phyloP scores from a whole-genome alignment of 2,329 filamentous ascomycete genomes.

The Trichoderma cornu-damae region DNA sequence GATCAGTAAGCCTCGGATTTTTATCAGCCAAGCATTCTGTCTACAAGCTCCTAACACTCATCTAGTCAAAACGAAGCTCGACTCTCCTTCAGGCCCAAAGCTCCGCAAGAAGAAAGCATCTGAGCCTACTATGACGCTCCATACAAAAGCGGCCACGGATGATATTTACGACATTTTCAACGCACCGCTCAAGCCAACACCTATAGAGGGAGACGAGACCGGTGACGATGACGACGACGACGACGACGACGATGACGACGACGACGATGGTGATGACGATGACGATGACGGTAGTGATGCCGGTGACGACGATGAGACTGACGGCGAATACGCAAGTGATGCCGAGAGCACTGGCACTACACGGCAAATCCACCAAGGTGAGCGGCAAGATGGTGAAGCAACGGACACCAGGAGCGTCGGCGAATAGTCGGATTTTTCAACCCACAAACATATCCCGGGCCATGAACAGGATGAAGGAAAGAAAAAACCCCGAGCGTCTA shows the following conservation, averaged over 20 bases:
- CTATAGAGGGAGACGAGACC: conserved; percentile 36
- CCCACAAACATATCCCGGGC: conserved; percentile 61
- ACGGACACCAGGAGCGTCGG: conserved; percentile 61
- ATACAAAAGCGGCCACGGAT: conserved; percentile 90
- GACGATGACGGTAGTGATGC: too few species aligned
- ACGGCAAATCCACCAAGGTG: conserved; percentile 52
- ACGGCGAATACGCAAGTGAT: conserved; percentile 75
- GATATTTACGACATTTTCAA: conserved; percentile 98
- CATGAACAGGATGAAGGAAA: conserved; percentile 19
- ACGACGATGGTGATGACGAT: neutral
- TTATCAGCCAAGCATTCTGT: neutral
- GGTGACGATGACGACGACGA: conserved; percentile 27
- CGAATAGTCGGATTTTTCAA: conserved; percentile 86
- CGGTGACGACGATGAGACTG: conserved; percentile 65
- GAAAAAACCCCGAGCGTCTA: conserved; percentile 36
- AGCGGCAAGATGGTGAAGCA: conserved; percentile 44
- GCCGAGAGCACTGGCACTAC: conserved; percentile 80
- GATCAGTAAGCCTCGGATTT: conserved; percentile 60
- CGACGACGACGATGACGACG: neutral
- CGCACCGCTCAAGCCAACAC: conserved; percentile 51
- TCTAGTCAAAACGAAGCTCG: conserved; percentile 84
- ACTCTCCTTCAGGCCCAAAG: conserved; percentile 82
- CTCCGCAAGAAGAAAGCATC: conserved; percentile 67
- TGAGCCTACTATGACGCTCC: conserved; percentile 97
- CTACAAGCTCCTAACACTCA: neutral